Evolutionary conservation across 2,329 filamentous ascomycete genomes (phyloP).

Genomic region (Scopulariopsis brevicaulis): DNA sequence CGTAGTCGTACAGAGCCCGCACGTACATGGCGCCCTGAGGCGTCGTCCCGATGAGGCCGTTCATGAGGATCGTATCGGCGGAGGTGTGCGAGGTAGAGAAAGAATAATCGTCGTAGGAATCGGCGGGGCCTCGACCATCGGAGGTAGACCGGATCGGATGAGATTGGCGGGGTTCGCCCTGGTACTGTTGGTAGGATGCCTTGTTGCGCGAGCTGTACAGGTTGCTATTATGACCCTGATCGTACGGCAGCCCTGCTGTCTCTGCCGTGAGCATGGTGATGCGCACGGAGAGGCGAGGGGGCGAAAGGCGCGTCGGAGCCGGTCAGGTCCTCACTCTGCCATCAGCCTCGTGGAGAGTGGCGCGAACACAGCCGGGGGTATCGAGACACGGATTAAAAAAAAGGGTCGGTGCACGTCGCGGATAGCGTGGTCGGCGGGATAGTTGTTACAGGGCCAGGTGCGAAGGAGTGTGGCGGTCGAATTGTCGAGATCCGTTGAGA

Average conservation of each 20-base stretch:
- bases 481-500: not conserved
- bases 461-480: not conserved
- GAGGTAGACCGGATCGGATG: slow-evolving; percentile 8
- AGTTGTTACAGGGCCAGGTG: not conserved
- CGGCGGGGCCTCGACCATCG: slow-evolving; percentile 8
- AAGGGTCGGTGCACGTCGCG: not conserved
- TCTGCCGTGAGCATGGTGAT: slow-evolving; percentile 39
- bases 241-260: slow-evolving; percentile 31
- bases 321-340: not conserved
- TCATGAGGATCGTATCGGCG: slow-evolving; percentile 32
- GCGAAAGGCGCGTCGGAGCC: not conserved
- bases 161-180: slow-evolving; percentile 8
- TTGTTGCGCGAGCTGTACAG: slow-evolving; percentile 21
- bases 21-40: slow-evolving; percentile 73
- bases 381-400: not conserved
- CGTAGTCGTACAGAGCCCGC: slow-evolving; percentile 93
- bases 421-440: not conserved
- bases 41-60: slow-evolving; percentile 47
- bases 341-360: not conserved
- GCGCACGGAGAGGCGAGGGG: not conserved
- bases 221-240: slow-evolving; percentile 28
- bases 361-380: not conserved
- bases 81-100: slow-evolving; percentile 14
- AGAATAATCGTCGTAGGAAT: slow-evolving; percentile 5
- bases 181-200: slow-evolving; percentile 12